These are phyloP conservation scores for Abrus precatorius DNA, from an alignment of 306 rosid genomes.

Conservation along the genomic window DNA sequence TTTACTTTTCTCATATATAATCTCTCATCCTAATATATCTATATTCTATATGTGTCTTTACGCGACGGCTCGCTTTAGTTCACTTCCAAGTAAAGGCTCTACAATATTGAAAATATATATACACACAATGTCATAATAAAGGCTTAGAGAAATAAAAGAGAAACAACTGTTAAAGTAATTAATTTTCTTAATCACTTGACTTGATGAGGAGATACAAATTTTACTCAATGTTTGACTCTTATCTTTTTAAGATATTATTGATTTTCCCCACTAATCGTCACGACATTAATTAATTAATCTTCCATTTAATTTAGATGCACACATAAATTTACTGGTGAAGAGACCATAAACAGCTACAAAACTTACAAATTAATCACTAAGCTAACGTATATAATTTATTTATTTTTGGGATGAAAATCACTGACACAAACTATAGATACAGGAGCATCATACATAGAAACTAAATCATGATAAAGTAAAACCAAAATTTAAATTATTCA, in stretches of 20 bases:
- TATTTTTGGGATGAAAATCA: too few species aligned
- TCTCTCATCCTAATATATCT: constrained; percentile 9
- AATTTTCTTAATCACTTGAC: background rate
- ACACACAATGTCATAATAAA: background rate
- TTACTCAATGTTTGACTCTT: background rate
- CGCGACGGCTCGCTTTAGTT: constrained; percentile 45
- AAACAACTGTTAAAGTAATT: background rate
- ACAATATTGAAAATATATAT: background rate
- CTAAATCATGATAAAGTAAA: background rate
- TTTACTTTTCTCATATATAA: constrained; percentile 24
- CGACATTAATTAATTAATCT: background rate
- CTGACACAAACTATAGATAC: background rate
- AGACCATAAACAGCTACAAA: background rate
- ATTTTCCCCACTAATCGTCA: background rate
- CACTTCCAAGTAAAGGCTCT: constrained; percentile 50
- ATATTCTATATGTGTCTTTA: constrained; percentile 22
- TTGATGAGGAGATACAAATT: background rate
- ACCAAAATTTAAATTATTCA: background rate
- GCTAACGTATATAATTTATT: background rate
- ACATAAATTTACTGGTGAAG: background rate
- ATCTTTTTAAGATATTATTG: background rate
- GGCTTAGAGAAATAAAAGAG: background rate
- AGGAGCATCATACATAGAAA: background rate
- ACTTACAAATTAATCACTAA: background rate
- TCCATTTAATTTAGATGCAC: background rate